These are phyloP conservation scores for Abortiporus biennis DNA, from an alignment of 1,284 basidiomycete species.

Conservation along the genomic window DNA sequence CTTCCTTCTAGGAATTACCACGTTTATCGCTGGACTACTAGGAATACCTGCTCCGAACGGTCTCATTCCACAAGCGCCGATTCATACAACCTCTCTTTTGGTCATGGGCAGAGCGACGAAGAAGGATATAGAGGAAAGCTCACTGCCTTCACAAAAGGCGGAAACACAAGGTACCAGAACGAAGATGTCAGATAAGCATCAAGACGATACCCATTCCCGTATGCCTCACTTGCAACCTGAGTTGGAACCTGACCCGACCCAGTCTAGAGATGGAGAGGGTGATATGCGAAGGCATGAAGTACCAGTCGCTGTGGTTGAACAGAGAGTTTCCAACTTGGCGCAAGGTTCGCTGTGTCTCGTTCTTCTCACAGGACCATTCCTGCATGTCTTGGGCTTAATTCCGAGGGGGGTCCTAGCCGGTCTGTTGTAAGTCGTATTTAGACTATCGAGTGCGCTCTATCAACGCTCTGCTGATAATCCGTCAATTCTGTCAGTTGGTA, in stretches of 20 bases:
- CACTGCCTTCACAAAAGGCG: slow-evolving; percentile 13
- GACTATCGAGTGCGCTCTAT: not conserved
- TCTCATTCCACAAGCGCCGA: slow-evolving; percentile 93
- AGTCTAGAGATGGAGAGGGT: slow-evolving; percentile 20
- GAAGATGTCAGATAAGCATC: slow-evolving; percentile 4
- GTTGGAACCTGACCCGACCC: slow-evolving; percentile 21
- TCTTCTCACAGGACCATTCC: slow-evolving; percentile 75
- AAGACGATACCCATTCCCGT: slow-evolving; percentile 8
- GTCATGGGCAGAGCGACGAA: slow-evolving; percentile 57
- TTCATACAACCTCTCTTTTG: slow-evolving; percentile 84
- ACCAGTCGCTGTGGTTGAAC: slow-evolving; percentile 80
- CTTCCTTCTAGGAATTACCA: slow-evolving; percentile 87
- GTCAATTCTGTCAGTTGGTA: slow-evolving; percentile 57
- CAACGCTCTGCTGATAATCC: slow-evolving; percentile 8
- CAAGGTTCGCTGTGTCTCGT: slow-evolving; percentile 81
- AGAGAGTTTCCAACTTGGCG: slow-evolving; percentile 82
- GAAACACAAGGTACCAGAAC: slow-evolving; percentile 1
- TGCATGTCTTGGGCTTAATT: slow-evolving; percentile 74
- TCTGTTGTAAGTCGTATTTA: slow-evolving; percentile 49
- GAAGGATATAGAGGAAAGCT: slow-evolving; percentile 33
- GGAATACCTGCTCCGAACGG: slow-evolving; percentile 94
- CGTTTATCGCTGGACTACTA: slow-evolving; percentile 86
- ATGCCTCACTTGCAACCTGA: slow-evolving; percentile 20
- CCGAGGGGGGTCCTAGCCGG: slow-evolving; percentile 73
- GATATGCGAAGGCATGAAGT: slow-evolving; percentile 40